phyloP scores from a whole-genome alignment of 441 rosid genomes.

The Euphorbia corollata region DNA sequence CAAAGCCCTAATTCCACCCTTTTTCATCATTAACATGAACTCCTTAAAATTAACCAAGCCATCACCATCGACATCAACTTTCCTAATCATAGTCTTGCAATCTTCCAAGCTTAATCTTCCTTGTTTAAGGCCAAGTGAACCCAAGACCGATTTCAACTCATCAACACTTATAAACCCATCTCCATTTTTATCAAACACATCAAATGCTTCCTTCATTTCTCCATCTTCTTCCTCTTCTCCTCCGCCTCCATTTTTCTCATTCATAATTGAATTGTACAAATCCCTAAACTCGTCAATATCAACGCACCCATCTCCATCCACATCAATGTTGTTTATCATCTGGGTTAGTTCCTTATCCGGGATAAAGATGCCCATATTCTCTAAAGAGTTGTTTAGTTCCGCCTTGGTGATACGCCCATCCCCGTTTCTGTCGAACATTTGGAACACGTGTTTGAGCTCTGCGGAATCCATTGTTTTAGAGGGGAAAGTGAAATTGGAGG shows the following conservation, averaged over 20 bases:
- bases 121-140: conserved; percentile 63
- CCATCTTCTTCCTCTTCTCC: conserved; percentile 51
- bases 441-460: conserved; percentile 55
- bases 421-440: conserved; percentile 67
- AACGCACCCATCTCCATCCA: conserved; percentile 58
- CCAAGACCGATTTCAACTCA: conserved; percentile 62
- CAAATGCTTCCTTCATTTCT: conserved; percentile 74
- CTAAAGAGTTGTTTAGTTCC: conserved; percentile 54
- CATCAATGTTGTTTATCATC: conserved; percentile 64
- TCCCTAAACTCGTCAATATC: conserved; percentile 67
- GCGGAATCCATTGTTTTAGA: conserved; percentile 39
- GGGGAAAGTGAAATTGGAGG: background rate
- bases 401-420: conserved; percentile 57
- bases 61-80: conserved; percentile 81
- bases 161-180: conserved; percentile 76
- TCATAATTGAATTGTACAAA: conserved; percentile 48
- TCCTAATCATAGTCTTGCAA: conserved; percentile 62
- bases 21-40: conserved; percentile 78
- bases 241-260: conserved; percentile 49
- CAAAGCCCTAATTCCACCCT: conserved; percentile 32
- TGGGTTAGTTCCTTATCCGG: conserved; percentile 48
- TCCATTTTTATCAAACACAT: conserved; percentile 75
- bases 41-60: conserved; percentile 71
- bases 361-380: conserved; percentile 65
- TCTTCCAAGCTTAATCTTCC: conserved; percentile 53